A percentile compares a stretch with the other conserved stretches of the same genome.
Conservation (phyloP, 2,329 filamentous ascomycete species). For the Alternaria atra region DNA sequence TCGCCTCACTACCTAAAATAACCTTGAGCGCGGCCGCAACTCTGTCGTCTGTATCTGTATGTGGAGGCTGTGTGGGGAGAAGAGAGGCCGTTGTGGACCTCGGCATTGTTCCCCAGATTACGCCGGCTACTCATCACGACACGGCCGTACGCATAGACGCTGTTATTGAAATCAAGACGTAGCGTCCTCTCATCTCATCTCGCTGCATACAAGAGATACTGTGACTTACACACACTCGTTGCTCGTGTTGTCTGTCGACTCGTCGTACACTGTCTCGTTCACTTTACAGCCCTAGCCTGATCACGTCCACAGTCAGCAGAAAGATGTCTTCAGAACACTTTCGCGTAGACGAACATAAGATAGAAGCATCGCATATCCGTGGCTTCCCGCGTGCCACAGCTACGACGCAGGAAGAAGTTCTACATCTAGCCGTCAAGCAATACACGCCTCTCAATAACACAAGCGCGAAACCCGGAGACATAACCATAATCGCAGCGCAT, state of each 20-base stretch:
- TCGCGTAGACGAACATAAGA: conserved; percentile 74
- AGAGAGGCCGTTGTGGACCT: conserved; percentile 27
- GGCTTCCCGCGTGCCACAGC: conserved; percentile 80
- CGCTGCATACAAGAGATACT: background rate
- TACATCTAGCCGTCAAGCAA: conserved; percentile 83
- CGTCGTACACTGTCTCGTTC: background rate
- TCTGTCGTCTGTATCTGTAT: background rate
- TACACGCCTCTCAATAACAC: conserved; percentile 80
- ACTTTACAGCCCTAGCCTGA: background rate
- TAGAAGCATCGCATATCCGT: conserved; percentile 75
- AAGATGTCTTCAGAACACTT: conserved; percentile 60
- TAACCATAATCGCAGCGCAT: conserved; percentile 87
- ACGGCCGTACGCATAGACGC: conserved; percentile 6
- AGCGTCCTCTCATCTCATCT: background rate
- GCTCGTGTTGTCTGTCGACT: background rate
- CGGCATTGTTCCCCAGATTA: conserved; percentile 34
- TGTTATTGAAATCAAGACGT: background rate
- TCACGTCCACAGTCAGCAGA: conserved; percentile 12
- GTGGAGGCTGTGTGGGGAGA: conserved; percentile 6
- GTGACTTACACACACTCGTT: background rate
- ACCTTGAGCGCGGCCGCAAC: background rate
- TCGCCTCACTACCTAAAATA: background rate
- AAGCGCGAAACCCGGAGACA: conserved; percentile 73
- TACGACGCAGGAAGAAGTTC: conserved; percentile 75
- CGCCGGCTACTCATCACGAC: conserved; percentile 29